Conservation (phyloP, 2,329 filamentous ascomycete genomes). For the Pezicula neosporulosa region DNA sequence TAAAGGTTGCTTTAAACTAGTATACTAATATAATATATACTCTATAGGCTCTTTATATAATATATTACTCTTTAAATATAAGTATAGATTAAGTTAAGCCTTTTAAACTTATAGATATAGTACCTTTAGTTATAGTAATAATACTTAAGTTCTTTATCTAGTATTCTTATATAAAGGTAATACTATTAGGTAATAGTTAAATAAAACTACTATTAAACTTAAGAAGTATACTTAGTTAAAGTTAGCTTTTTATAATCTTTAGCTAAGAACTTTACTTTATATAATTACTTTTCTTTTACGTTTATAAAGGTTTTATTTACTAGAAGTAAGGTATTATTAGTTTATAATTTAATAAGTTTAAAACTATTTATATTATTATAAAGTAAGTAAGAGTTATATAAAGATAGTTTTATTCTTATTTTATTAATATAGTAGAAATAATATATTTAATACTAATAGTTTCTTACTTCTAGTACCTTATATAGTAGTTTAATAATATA, state of each 20-base stretch:
- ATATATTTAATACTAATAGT: slow-evolving; percentile 1
- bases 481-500: slow-evolving; percentile 1
- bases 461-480: neutral
- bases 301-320: too few species aligned
- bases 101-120: neutral
- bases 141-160: neutral
- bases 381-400: slow-evolving; percentile 1
- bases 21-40: neutral
- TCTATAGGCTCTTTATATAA: neutral
- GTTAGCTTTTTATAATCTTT: neutral
- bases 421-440: neutral
- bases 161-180: neutral
- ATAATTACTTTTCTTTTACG: too few species aligned
- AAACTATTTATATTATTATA: neutral
- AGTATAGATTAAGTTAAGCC: neutral
- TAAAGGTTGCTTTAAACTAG: slow-evolving; percentile 1
- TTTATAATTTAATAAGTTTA: too few species aligned
- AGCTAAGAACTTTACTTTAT: neutral
- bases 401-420: slow-evolving; percentile 1
- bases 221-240: neutral
- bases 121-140: neutral
- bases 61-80: neutral
- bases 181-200: neutral
- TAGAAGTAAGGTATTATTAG: too few species aligned
- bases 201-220: neutral